Evolutionary conservation across 208 protist genomes (phyloP), one percentile per base, ranked within the genome.

Genomic region (Trypanosoma cruzi): DNA sequence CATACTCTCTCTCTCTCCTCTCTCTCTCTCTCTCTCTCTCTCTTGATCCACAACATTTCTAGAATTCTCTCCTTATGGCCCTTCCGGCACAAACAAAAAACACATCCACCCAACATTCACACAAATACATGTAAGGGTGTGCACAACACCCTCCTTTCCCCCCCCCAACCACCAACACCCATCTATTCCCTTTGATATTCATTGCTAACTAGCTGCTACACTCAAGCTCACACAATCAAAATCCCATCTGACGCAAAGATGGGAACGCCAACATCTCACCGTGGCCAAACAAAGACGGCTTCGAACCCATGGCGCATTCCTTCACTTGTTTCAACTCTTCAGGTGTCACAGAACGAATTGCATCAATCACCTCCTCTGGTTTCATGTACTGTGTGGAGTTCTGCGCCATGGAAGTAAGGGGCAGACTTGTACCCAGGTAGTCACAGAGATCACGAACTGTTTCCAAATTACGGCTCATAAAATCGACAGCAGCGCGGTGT

Each of bases 231-330:
- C 8, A 11, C 32, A 18, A 34, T 84, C 82, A 91, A 57, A 92
- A 75, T 24, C 90, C 90, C 73, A 96, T 65, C 61, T 94, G 90
- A 50, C 84, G 85, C 64, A 89, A 53, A 48, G 90, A 96, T 16
- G 90, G 88, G 66, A 96, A 92, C 53, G 77, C 77, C 65, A 92
- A 72, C 73, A 88, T 84, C 75, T 96, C 88, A 37, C 90, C 90
- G 66, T 92, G 86, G 10, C 74, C 84, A 73, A 87, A 96, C 55
- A 96, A 73, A 48, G 84, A 88, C 34, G 84, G 82, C 63, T 88
- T 81, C 13, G 79, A 75, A 65, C 88, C 81, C 90, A 92, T 87
- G 61, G 29, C 75, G 29, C 36, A 70, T 14, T 92, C 84, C 54
- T 77, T 77, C 53, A 94, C 86, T 54, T 77, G 58, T 72, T 88